Base-by-base conservation (phyloP, 75 land plant species). In the Selaginella tamariscina region DNA sequence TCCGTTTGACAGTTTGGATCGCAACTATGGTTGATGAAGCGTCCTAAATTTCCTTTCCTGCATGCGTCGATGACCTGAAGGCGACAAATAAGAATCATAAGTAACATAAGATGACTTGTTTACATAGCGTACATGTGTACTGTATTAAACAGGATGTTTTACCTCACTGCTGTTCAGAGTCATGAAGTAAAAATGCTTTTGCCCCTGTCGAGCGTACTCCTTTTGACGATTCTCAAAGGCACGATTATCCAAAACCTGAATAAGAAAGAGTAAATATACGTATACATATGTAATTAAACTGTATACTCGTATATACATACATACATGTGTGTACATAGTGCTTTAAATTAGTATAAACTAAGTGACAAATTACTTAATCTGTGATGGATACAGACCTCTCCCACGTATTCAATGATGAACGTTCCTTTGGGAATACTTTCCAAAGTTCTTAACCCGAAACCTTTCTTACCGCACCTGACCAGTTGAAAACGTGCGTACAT, bases 161-260 rank as follows among this genome's bases (percentile, higher is more conserved):
- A 91, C 97, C 95, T 93, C 98, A 64, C 75, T 87, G 59, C 89
- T 84, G 81, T 76, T 86, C 67, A 93, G 65, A 57, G 90, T 88
- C 98, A 93, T 93, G 79, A 93, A 93, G 72, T 93, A 93, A 73
- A 89, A 88, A 75, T 93, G 98, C 70, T 78, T 86, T 63, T 93
- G 98, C 55, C 90, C 83, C 32, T 74, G 79, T 5, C 64, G 55
- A 33, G 98, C 95, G 82, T 93, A 93, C 24, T 89, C 80, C 60
- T 74, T 84, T 68, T 86, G 98, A 30, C 98, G 85, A 30, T 78
- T 83, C 68, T 86, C 90, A 79, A 82, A 93, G 33, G 86, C 56
- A 56, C 68, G 76, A 77, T 84, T 30, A 67, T 93, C 90, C 68
- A 93, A 86, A 15, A 93, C 98, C 98, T 83, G 65, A 31, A 24